Conservation (phyloP, 1,284 basidiomycete species). For the Coniferiporia weirii region DNA sequence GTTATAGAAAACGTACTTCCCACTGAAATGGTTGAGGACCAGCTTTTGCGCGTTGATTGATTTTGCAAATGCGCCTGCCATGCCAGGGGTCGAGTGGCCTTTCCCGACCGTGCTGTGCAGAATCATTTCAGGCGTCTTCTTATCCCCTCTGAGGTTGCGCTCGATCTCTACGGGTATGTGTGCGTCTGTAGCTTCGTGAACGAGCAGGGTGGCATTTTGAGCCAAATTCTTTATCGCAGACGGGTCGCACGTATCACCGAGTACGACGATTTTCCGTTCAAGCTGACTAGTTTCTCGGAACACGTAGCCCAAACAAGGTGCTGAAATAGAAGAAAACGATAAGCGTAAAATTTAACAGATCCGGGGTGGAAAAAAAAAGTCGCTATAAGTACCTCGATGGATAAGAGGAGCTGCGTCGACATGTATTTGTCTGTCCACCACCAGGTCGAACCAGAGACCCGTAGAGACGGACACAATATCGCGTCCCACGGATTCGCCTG, state of each 20-base stretch:
- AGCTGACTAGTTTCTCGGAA: conserved; percentile 46
- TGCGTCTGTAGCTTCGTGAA: conserved; percentile 86
- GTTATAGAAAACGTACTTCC: conserved; percentile 43
- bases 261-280: conserved; percentile 44
- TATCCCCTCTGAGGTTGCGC: conserved; percentile 30
- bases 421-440: conserved; percentile 40
- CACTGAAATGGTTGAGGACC: conserved; percentile 80
- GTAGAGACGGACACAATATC: conserved; percentile 59
- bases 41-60: conserved; percentile 59
- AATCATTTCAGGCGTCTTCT: conserved; percentile 45
- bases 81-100: conserved; percentile 80
- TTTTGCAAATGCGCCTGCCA: conserved; percentile 79
- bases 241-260: conserved; percentile 67
- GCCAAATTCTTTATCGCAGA: conserved; percentile 53
- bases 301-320: conserved; percentile 80
- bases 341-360: not conserved
- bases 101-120: conserved; percentile 50
- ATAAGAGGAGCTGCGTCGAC: conserved; percentile 77
- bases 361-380: conserved; percentile 1
- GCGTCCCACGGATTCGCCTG: conserved; percentile 61
- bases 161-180: conserved; percentile 58
- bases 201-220: conserved; percentile 40
- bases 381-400: conserved; percentile 65
- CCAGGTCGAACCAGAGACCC: conserved; percentile 68
- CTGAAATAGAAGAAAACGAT: conserved; percentile 33